Evolutionary conservation across 2,329 filamentous ascomycete genomes (phyloP).

Genomic region (Clonostachys rosea): DNA sequence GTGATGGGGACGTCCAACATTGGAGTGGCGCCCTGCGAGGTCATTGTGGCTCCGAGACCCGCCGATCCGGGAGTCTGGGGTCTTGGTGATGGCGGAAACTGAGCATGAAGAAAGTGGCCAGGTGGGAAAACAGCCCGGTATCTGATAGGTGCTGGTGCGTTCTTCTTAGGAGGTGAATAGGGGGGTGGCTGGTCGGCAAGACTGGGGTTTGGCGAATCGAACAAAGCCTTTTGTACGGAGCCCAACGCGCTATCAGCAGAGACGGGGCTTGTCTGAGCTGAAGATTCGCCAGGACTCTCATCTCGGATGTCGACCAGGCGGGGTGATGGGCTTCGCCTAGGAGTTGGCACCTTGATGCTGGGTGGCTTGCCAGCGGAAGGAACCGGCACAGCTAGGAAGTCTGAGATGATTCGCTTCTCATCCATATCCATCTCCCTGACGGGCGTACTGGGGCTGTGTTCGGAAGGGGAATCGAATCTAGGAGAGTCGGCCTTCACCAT

Average conservation of each 20-base stretch:
- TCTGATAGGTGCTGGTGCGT: slow-evolving; percentile 29
- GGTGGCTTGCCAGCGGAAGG: slow-evolving; percentile 16
- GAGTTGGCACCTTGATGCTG: slow-evolving; percentile 28
- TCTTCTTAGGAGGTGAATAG: slow-evolving; percentile 43
- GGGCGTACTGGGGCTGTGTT: slow-evolving; percentile 4
- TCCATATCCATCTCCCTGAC: slow-evolving; percentile 1
- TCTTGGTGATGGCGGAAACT: slow-evolving; percentile 34
- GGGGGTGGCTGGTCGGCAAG: slow-evolving; percentile 41
- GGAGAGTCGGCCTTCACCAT: slow-evolving; percentile 23
- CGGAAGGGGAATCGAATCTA: slow-evolving; percentile 1
- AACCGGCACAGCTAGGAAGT: slow-evolving; percentile 1
- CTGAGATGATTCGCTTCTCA: slow-evolving; percentile 2
- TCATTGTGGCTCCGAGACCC: slow-evolving; percentile 56
- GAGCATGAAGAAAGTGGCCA: slow-evolving; percentile 36
- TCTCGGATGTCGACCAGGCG: neutral
- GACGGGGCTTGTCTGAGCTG: no score
- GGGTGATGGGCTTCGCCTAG: slow-evolving; percentile 24
- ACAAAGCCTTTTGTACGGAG: no score
- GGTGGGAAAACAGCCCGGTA: slow-evolving; percentile 58
- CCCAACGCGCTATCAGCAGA: no score
- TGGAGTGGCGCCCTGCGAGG: slow-evolving; percentile 54
- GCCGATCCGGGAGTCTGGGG: slow-evolving; percentile 54
- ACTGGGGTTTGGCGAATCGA: neutral
- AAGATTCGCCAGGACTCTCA: no score
- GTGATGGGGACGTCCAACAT: slow-evolving; percentile 56